A percentile compares a stretch with the other conserved stretches of the same genome.
These are phyloP conservation scores for Lipomyces chichibuensis DNA, from an alignment of 805 yeast species.

Conservation along the genomic window DNA sequence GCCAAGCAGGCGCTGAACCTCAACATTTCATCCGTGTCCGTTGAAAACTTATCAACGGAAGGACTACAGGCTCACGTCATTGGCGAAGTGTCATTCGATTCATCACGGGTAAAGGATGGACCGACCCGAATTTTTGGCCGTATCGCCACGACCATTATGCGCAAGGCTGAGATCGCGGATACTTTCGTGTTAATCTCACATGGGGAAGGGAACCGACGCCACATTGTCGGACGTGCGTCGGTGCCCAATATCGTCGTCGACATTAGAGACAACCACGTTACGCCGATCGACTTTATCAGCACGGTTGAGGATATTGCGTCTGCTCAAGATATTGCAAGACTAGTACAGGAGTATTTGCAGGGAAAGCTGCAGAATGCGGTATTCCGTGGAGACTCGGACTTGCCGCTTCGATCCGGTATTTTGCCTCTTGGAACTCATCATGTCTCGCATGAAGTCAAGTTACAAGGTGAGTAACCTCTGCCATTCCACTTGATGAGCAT, in stretches of 20 bases:
- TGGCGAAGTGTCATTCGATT: constrained; percentile 32
- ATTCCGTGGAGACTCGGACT: constrained; percentile 32
- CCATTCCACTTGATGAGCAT: constrained; percentile 3
- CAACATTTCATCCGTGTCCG: constrained; percentile 24
- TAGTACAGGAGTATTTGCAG: constrained; percentile 26
- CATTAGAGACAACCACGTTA: constrained; percentile 27
- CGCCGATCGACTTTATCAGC: constrained; percentile 32
- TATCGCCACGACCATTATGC: constrained; percentile 32
- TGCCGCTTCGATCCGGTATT: constrained; percentile 30
- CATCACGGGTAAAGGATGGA: constrained; percentile 27
- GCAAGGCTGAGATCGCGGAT: constrained; percentile 27
- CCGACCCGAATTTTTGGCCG: constrained; percentile 28
- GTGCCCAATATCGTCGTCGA: constrained; percentile 35
- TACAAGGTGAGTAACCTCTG: constrained; percentile 12
- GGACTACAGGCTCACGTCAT: constrained; percentile 27
- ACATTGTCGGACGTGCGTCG: constrained; percentile 27
- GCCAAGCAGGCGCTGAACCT: constrained; percentile 30
- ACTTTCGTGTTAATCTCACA: constrained; percentile 26
- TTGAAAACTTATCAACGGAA: constrained; percentile 21
- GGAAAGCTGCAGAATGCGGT: constrained; percentile 22
- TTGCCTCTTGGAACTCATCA: constrained; percentile 35
- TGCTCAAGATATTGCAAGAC: constrained; percentile 26
- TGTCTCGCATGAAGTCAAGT: constrained; percentile 28
- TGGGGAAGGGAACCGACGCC: constrained; percentile 19
- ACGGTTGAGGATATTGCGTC: constrained; percentile 30